Conservation (phyloP, 2,329 filamentous ascomycete species). For the Leptographium wingfieldii region DNA sequence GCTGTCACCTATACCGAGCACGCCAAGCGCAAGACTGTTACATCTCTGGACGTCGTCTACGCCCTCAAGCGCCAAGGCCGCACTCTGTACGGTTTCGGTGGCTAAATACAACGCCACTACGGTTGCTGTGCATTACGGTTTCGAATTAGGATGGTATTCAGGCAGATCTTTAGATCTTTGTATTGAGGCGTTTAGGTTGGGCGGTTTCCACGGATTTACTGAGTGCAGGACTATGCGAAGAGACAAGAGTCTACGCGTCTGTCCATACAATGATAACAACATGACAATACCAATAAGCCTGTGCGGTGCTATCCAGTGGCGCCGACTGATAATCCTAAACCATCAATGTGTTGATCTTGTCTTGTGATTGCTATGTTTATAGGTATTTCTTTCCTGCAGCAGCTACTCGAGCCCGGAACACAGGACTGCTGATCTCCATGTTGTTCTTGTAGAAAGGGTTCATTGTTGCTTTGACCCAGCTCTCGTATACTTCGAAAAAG, state of each 20-base stretch:
- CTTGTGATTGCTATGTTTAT: slow-evolving; percentile 23
- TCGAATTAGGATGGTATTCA: neutral
- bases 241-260: neutral
- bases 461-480: slow-evolving; percentile 94
- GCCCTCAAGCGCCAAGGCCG: slow-evolving; percentile 58
- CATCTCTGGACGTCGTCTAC: slow-evolving; percentile 55
- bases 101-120: slow-evolving; percentile 38
- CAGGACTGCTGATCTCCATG: slow-evolving; percentile 71
- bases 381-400: slow-evolving; percentile 90
- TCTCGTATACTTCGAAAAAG: slow-evolving; percentile 91
- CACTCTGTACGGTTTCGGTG: slow-evolving; percentile 82
- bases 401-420: slow-evolving; percentile 71
- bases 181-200: neutral
- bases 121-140: neutral
- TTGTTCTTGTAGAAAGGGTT: slow-evolving; percentile 87
- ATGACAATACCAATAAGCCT: neutral
- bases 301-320: neutral
- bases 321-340: neutral
- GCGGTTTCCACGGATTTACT: neutral
- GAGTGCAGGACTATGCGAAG: neutral
- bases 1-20: slow-evolving; percentile 70
- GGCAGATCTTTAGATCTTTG: neutral
- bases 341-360: neutral
- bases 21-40: slow-evolving; percentile 72
- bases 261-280: slow-evolving; percentile 3